Conservation (phyloP, 164 flowering plant species). For the Litsea cubeba region DNA sequence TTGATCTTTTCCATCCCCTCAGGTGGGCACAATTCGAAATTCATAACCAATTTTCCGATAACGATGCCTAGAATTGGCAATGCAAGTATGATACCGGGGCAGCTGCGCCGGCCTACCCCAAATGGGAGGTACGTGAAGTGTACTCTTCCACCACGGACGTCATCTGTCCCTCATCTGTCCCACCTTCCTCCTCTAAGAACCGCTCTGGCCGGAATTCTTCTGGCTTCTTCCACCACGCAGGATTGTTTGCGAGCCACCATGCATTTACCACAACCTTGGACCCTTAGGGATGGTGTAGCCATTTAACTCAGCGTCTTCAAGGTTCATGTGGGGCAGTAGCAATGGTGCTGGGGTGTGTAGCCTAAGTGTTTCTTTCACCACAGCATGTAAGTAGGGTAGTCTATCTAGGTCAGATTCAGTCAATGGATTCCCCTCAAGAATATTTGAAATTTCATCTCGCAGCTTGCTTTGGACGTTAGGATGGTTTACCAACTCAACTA, state of each 20-base stretch:
- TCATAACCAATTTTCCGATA: constrained; percentile 40
- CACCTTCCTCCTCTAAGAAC: constrained; percentile 55
- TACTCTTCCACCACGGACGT: constrained; percentile 46
- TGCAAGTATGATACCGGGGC: constrained; percentile 62
- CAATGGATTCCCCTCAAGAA: constrained; percentile 32
- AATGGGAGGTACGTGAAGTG: constrained; percentile 53
- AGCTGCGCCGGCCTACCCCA: constrained; percentile 61
- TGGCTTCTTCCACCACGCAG: constrained; percentile 50
- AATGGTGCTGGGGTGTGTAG: constrained; percentile 53
- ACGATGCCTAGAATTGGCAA: constrained; percentile 54
- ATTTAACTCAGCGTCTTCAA: constrained; percentile 53
- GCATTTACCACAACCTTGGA: constrained; percentile 64
- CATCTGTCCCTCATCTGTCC: constrained; percentile 32
- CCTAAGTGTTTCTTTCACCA: constrained; percentile 55
- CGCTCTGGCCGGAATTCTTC: constrained; percentile 61
- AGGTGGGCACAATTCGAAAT: constrained; percentile 47
- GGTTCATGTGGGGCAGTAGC: constrained; percentile 70
- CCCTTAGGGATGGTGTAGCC: constrained; percentile 54
- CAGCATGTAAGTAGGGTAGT: constrained; percentile 58
- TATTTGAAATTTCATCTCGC: constrained; percentile 36
- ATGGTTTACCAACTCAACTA: constrained; percentile 66
- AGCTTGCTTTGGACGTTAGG: constrained; percentile 47
- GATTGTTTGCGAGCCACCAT: constrained; percentile 76
- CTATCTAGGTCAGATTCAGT: constrained; percentile 43
- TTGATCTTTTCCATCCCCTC: constrained; percentile 44